Base-by-base conservation (phyloP, 1,139 yeast genomes). In the Sugiyamaella paludigena region DNA sequence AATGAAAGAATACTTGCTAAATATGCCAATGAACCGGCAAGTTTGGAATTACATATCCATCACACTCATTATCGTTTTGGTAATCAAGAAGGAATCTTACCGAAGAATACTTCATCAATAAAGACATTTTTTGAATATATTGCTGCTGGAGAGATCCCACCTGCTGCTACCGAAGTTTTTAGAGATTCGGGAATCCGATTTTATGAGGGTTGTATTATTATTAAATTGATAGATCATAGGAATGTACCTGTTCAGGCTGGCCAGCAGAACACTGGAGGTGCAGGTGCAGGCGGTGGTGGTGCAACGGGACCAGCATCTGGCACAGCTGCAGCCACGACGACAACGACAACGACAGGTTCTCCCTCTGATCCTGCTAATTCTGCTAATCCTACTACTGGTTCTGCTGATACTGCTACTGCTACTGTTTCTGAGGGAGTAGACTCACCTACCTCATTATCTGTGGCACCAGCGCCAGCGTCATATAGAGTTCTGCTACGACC, bases 41-140 rank as follows among this genome's bases (percentile, higher is more conserved):
- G 95, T 40, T 68, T 92, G 51, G 94, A 84, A 54, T 81, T 92
- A 58, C 97, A 92, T 62, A 88, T 92, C 34, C 91, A 86, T 67
- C 95, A 87, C 58, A 87, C 87, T 44, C 95, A 91, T 67, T 92
- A 82, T 65, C 77, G 94, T 53, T 88, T 85, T 69, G 86, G 86
- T 51, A 82, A 81, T 58, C 79, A 75, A 54, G 95, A 94, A 45
- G 83, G 87, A 41, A 80, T 87, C 12, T 81, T 92, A 44, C 95
- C 95, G 19, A 85, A 86, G 61, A 78, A 78, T 59, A 85, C 87
- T 50, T 86, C 89, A n/a, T 78, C 87, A 68, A 79, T 87, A 49
- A 85, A 84, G 57, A 59, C 59, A 45, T 92, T 92, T 60, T 71
- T 92, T 54, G 83, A 83, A 55, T 87, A 83, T 63, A 86, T 91